Evolutionary conservation across 2,329 filamentous ascomycete genomes (phyloP).

Genomic region (Aspergillus brunneoviolaceus): DNA sequence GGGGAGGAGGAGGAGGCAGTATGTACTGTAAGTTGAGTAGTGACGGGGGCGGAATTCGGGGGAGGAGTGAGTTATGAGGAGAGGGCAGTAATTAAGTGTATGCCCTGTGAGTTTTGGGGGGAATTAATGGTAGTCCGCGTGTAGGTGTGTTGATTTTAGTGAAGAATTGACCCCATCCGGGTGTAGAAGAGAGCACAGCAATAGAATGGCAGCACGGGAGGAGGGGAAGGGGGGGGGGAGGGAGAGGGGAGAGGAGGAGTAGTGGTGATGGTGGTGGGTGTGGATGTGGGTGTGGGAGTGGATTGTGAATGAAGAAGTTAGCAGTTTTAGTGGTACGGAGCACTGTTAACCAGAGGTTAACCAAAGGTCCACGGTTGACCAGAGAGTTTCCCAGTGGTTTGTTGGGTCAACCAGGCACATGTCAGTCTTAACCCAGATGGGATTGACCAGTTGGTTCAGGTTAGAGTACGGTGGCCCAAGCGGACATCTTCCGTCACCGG

Average conservation of each 20-base stretch:
- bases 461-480: constrained; percentile 21
- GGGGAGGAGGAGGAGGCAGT: constrained; percentile 1
- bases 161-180: too few relatives aligned
- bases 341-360: constrained; percentile 7
- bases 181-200: not conserved
- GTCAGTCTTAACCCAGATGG: constrained; percentile 26
- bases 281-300: too few relatives aligned
- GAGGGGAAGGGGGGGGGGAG: too few relatives aligned
- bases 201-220: too few relatives aligned
- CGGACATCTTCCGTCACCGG: constrained; percentile 15
- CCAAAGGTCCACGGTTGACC: not conserved
- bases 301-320: not conserved
- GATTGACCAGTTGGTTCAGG: constrained; percentile 6
- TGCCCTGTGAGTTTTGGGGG: not conserved
- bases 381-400: constrained; percentile 13
- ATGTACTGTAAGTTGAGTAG: not conserved
- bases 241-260: too few relatives aligned
- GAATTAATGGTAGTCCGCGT: not conserved
- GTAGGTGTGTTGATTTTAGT: not conserved
- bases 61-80: not conserved
- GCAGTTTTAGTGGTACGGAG: constrained; percentile 1
- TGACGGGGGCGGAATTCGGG: not conserved
- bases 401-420: constrained; percentile 28
- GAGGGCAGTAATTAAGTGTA: not conserved
- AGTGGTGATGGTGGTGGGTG: too few relatives aligned